Evolutionary conservation across 2,329 filamentous ascomycete genomes (phyloP), one percentile per base, ranked within the genome.

Genomic region (Epichloe sp.): DNA sequence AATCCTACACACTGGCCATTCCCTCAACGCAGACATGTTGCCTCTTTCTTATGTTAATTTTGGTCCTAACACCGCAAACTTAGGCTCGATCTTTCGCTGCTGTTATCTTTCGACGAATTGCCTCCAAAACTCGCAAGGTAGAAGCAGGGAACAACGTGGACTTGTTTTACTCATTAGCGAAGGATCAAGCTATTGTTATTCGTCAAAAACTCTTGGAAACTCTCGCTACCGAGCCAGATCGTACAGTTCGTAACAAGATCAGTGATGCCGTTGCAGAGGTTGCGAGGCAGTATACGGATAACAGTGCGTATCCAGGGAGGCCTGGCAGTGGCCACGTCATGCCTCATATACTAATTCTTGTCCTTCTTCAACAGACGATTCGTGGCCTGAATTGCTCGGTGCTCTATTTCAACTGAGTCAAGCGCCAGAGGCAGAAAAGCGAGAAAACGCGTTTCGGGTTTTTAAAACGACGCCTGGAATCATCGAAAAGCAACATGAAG

Each of bases 221-320:
- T 49, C 75, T 96, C 49, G 80, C 80, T 52, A 75, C 74, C 55
- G 93, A 97, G 71, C 73, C 79, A 21, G 79, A 86, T 55, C 78
- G 82, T 55, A 74, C 79, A 40, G 86, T 95, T 45, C 79, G 93
- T 61, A 93, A 95, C 72, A 98, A 98, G 70, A 86, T 97, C 64
- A 93, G 90, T 60, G 93, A 98, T 70, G 89, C 91, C n/a, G 86
- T 97, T 55, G 93, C 93, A 23, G 93, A 98, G 70, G 77, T 98
- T 54, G 93, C 91, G 44, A 82, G 93, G 62, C 89, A 98, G 71
- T 96, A 96, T 69, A 86, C 87, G 44, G 93, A 97, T 61, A 88
- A 86, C 62, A 84, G 88, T 95, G 76, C 67, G 83, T 72, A 37
- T 35, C 15, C 36, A 7, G 17, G 12, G 17, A 36, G 14, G 14